Evolutionary conservation across 257 asterid genomes (phyloP), one percentile per base, ranked within the genome.

Genomic region (Paulownia fortunei): DNA sequence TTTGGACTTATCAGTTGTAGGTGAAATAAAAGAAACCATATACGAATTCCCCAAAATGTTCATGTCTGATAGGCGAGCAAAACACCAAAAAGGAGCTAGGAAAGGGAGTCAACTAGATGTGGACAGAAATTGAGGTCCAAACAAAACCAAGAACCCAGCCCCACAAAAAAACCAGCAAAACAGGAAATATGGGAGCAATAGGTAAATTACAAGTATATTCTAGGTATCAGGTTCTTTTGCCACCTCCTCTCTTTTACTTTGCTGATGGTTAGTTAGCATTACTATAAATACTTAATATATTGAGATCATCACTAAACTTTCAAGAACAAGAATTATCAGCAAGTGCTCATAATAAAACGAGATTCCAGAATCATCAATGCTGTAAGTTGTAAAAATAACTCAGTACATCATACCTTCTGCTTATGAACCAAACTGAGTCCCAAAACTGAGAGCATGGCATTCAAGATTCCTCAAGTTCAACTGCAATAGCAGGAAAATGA

Each of bases 381-480:
- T 44, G 61, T 12, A 47, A 60, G 21, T 55, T 7, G 26, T 12
- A 47, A 37, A 41, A 47, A 54, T 62, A 30, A 24, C 23, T 46
- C 26, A 15, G 19, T 36, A 26, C 42, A 42, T 4, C 74, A n/a
- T 74, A 81, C 76, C 85, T 82, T 65, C 30, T 23, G 27, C 67
- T 85, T 56, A 88, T 21, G 76, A 80, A 78, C 80, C 55, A 69
- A 92, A 84, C 62, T 90, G 88, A 77, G 92, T 80, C 79, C 90
- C 94, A 56, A 93, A 87, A 87, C 97, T 90, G 83, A 96, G 96
- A 56, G 90, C 74, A 73, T 88, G 96, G 71, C 96, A 92, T 74
- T 92, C 97, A 71, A 96, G 97, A 83, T 93, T 96, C 87, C 94
- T 87, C 90, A 89, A 72, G 87, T 96, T 96, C 86, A 96, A 81